Evolutionary conservation across 768 basidiomycete species (phyloP).

Genomic region (Dacryopinax primogenitus): DNA sequence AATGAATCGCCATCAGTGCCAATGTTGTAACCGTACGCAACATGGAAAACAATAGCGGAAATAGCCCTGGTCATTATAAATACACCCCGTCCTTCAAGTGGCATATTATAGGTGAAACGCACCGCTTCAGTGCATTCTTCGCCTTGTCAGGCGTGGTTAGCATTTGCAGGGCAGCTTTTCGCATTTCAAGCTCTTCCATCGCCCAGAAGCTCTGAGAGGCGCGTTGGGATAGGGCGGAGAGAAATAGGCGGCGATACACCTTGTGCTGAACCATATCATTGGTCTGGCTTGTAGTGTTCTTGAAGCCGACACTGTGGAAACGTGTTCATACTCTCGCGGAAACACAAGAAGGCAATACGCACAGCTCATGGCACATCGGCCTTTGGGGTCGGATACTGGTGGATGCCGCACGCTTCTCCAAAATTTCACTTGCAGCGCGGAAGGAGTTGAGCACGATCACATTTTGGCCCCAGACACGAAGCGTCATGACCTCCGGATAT

Average conservation of each 20-base stretch:
- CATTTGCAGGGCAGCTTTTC: not conserved
- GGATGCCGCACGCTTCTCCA: not conserved
- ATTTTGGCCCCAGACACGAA: not conserved
- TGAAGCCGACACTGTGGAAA: not conserved
- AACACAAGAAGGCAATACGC: too few species aligned
- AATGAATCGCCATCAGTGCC: not conserved
- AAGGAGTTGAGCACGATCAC: not conserved
- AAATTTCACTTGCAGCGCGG: not conserved
- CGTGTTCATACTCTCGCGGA: too few species aligned
- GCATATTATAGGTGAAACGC: not conserved
- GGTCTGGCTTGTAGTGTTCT: not conserved
- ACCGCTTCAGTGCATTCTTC: not conserved
- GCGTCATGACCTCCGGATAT: not conserved
- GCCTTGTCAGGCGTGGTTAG: not conserved
- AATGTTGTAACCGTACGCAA: not conserved
- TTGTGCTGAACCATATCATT: not conserved
- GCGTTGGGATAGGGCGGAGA: not conserved
- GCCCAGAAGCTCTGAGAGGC: not conserved
- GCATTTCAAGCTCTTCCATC: not conserved
- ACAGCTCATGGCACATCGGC: not conserved
- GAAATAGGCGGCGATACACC: not conserved
- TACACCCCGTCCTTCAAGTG: not conserved
- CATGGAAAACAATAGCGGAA: not conserved
- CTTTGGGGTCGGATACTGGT: not conserved
- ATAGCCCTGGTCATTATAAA: not conserved